Conservation (phyloP, 1,284 basidiomycete genomes). For the Sanghuangporus weigelae region DNA sequence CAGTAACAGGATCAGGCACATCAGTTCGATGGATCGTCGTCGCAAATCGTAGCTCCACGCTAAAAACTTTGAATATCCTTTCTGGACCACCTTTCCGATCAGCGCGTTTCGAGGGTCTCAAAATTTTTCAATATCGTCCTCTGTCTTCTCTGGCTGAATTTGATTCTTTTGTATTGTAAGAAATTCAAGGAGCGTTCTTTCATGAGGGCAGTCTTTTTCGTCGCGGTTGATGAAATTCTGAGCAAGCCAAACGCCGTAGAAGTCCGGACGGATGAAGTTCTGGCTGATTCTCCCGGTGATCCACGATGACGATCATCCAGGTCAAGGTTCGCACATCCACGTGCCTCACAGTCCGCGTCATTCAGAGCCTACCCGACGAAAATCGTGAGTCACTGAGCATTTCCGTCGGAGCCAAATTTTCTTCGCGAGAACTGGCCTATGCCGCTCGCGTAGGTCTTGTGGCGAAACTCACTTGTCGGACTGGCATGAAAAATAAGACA, state of each 20-base stretch:
- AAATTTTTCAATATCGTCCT: background rate
- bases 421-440: no score
- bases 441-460: no score
- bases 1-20: background rate
- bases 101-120: background rate
- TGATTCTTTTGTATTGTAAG: background rate
- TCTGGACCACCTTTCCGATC: background rate
- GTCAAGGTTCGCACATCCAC: no score
- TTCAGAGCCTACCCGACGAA: no score
- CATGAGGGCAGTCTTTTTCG: background rate
- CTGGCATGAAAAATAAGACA: no score
- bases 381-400: no score
- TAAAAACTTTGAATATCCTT: constrained; percentile 4
- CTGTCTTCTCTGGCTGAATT: background rate
- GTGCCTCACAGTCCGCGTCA: no score
- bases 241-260: background rate
- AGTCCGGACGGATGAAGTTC: background rate
- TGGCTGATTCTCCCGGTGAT: background rate
- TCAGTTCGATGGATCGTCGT: background rate
- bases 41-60: background rate
- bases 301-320: background rate
- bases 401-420: no score
- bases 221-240: background rate
- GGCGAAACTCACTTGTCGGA: no score
- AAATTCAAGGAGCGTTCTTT: background rate